Evolutionary conservation across 2,329 filamentous ascomycete species (phyloP).

Genomic region (Nectriaceae sp.): DNA sequence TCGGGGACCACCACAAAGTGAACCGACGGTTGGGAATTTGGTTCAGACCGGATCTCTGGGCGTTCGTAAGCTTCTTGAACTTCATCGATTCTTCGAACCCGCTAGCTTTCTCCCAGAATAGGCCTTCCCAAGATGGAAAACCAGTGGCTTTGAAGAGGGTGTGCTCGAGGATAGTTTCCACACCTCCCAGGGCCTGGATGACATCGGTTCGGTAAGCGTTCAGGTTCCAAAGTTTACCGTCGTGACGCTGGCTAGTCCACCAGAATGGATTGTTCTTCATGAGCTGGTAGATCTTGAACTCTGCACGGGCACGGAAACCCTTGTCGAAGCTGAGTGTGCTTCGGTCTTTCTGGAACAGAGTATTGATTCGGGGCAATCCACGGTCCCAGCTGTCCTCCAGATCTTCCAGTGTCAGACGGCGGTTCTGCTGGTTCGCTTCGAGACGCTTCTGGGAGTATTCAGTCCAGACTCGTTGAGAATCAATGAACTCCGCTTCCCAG

Average conservation of each 20-base stretch:
- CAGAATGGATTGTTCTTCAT: constrained; percentile 99
- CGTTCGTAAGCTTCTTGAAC: constrained; percentile 98
- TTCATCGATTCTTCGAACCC: constrained; percentile 76
- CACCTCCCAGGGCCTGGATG: constrained; percentile 93
- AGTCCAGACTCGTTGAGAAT: constrained; percentile 98
- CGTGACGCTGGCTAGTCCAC: constrained; percentile 98
- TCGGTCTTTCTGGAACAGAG: constrained; percentile 96
- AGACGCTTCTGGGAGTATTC: constrained; percentile 98
- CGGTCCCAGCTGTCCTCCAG: constrained; percentile 98
- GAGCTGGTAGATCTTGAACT: constrained; percentile 97
- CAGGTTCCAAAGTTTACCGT: constrained; percentile 96
- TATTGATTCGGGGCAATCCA: constrained; percentile 96
- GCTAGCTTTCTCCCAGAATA: constrained; percentile 80
- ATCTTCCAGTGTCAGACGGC: constrained; percentile 90
- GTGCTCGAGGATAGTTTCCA: constrained; percentile 96
- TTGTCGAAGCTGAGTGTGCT: constrained; percentile 98
- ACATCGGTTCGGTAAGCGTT: constrained; percentile 96
- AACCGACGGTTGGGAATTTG: constrained; percentile 99
- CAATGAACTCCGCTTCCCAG: constrained; percentile 98
- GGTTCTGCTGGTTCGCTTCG: constrained; percentile 96
- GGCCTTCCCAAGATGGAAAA: constrained; percentile 94
- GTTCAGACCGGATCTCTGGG: constrained; percentile 93
- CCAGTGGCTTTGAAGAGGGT: constrained; percentile 96
- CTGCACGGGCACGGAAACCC: constrained; percentile 90
- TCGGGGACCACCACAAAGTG: constrained; percentile 95